Evolutionary conservation across 176 grass and related monocot genomes (phyloP).

Genomic region (Saccharum spontaneum): DNA sequence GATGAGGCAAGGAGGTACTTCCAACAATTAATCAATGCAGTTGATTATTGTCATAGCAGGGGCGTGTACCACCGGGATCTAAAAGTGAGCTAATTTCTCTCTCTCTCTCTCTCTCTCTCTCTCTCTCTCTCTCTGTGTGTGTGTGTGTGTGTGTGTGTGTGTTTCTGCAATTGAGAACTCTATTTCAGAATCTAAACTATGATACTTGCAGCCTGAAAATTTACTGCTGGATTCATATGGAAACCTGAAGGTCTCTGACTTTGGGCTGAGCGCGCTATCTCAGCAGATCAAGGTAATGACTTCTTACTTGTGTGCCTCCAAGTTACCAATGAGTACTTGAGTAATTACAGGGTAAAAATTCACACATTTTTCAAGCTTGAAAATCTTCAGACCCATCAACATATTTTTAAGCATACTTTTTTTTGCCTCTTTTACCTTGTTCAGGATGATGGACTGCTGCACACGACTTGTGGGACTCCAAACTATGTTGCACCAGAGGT

Average conservation of each 20-base stretch:
- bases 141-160: neutral
- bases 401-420: neutral
- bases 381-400: neutral
- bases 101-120: rapidly evolving
- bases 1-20: slow-evolving; percentile 94
- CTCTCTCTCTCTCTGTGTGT: rapidly evolving
- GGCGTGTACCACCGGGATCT: slow-evolving; percentile 97
- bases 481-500: slow-evolving; percentile 99
- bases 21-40: slow-evolving; percentile 94
- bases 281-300: slow-evolving; percentile 80
- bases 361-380: neutral
- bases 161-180: neutral
- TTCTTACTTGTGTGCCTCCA: neutral
- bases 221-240: slow-evolving; percentile 75
- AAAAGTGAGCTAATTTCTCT: slow-evolving; percentile 54
- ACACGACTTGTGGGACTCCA: slow-evolving; percentile 96
- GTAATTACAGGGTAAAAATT: neutral
- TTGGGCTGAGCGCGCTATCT: slow-evolving; percentile 86
- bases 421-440: slow-evolving; percentile 16
- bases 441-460: slow-evolving; percentile 93
- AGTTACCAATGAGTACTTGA: neutral
- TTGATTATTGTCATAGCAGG: slow-evolving; percentile 99
- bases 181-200: slow-evolving; percentile 30
- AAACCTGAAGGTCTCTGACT: slow-evolving; percentile 94
- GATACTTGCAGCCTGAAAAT: slow-evolving; percentile 81